These are phyloP conservation scores for Yamadazyma triangularis DNA, from an alignment of 1,139 yeast genomes.

Conservation along the genomic window DNA sequence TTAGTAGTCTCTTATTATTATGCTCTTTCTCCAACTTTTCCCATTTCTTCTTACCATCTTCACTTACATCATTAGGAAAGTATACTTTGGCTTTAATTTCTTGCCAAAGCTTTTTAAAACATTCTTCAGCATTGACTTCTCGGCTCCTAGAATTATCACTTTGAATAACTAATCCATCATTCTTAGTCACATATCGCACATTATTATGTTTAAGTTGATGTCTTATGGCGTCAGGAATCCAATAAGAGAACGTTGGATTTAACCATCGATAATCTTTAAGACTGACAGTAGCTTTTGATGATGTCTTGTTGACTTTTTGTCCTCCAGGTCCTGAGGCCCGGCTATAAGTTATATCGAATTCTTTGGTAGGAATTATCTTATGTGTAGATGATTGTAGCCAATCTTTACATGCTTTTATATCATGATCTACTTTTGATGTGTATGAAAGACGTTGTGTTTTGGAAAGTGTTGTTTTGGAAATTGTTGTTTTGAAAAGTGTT, in stretches of 20 bases:
- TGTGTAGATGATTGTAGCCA: constrained; percentile 43
- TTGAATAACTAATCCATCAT: constrained; percentile 57
- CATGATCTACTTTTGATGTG: too few species aligned
- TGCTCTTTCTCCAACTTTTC: constrained; percentile 38
- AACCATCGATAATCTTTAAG: constrained; percentile 47
- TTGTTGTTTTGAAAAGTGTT: too few species aligned
- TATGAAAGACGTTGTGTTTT: too few species aligned
- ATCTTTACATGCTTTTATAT: constrained; percentile 28
- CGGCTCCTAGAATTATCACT: constrained; percentile 60
- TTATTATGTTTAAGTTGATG: constrained; percentile 34
- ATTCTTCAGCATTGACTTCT: constrained; percentile 52
- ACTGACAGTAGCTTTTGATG: constrained; percentile 74
- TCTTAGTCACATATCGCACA: constrained; percentile 54
- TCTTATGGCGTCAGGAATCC: constrained; percentile 61
- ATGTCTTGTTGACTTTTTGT: constrained; percentile 84
- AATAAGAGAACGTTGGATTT: constrained; percentile 34
- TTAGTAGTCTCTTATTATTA: constrained; percentile 45
- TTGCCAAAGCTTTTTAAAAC: constrained; percentile 53
- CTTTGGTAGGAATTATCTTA: constrained; percentile 41
- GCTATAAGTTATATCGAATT: constrained; percentile 54
- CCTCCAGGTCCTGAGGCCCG: constrained; percentile 95
- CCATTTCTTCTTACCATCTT: constrained; percentile 55
- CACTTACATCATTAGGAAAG: constrained; percentile 49
- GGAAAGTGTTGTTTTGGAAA: too few species aligned
- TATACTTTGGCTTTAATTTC: constrained; percentile 47